Percentiles rank a stretch among this genome's conserved stretches.
Evolutionary conservation across 306 rosid genomes (phyloP).

Genomic region (Dalbergia cultrata): DNA sequence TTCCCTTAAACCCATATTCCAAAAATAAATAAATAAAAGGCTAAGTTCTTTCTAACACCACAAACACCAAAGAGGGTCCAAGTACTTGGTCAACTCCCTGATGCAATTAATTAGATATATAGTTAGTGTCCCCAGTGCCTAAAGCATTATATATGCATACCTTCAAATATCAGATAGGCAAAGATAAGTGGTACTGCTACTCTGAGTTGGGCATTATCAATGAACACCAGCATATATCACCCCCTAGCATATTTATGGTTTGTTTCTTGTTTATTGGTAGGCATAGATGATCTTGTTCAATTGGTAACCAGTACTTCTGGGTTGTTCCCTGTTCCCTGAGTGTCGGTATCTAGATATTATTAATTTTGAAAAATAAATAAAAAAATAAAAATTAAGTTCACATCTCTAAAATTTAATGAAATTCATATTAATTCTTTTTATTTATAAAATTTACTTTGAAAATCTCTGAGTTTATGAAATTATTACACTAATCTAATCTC

Average conservation of each 20-base stretch:
- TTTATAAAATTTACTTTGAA: no score
- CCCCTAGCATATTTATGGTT: slow-evolving; percentile 13
- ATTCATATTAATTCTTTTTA: no score
- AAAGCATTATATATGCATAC: neutral
- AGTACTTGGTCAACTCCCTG: slow-evolving; percentile 2
- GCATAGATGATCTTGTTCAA: slow-evolving; percentile 15
- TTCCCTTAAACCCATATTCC: slow-evolving; percentile 39
- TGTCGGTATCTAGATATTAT: neutral
- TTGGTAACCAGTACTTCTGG: neutral
- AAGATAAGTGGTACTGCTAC: neutral
- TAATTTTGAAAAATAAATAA: neutral
- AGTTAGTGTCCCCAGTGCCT: neutral
- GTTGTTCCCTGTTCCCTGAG: slow-evolving; percentile 1
- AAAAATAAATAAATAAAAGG: neutral
- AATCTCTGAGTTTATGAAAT: no score
- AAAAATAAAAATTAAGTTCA: no score
- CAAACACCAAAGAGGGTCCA: slow-evolving; percentile 21
- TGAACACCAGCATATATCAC: slow-evolving; percentile 23
- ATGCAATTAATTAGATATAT: neutral
- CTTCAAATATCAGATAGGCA: neutral
- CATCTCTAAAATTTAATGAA: no score
- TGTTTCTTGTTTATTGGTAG: slow-evolving; percentile 5
- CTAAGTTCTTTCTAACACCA: slow-evolving; percentile 7
- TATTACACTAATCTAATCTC: no score
- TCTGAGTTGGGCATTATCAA: neutral